Percentiles rank a stretch among this genome's conserved stretches.
These are phyloP conservation scores for Colletotrichum sp. DNA, from an alignment of 2,329 filamentous ascomycete genomes.

Conservation along the genomic window DNA sequence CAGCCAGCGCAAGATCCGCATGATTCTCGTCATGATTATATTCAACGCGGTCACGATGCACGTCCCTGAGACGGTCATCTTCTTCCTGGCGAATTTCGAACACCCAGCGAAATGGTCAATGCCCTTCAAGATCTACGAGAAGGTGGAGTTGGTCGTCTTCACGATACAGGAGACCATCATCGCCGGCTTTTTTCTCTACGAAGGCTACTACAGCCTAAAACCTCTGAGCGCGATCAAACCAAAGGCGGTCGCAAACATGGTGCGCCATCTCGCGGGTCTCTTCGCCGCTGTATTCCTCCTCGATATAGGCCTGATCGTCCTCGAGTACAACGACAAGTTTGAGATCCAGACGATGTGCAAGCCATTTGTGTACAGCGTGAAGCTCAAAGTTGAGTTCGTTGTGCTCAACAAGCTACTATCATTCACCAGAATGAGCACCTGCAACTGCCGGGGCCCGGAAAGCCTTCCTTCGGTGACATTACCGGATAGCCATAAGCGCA, in stretches of 20 bases:
- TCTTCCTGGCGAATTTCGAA: slow-evolving; percentile 53
- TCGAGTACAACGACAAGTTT: slow-evolving; percentile 25
- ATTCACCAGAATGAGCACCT: slow-evolving; percentile 15
- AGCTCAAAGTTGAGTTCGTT: slow-evolving; percentile 41
- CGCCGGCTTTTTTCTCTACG: slow-evolving; percentile 57
- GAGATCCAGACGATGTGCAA: slow-evolving; percentile 26
- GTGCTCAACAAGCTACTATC: slow-evolving; percentile 35
- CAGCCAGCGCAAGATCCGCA: slow-evolving; percentile 50
- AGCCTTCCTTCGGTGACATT: not conserved
- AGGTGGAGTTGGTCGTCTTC: slow-evolving; percentile 61
- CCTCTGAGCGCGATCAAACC: slow-evolving; percentile 4
- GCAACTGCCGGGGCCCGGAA: slow-evolving; percentile 9
- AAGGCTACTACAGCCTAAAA: slow-evolving; percentile 49
- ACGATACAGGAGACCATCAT: slow-evolving; percentile 61
- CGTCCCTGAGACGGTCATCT: slow-evolving; percentile 57
- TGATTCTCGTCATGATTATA: slow-evolving; percentile 63
- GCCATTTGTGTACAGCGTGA: slow-evolving; percentile 35
- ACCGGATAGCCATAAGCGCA: not conserved
- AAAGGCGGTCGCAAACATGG: slow-evolving; percentile 23
- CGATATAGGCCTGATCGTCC: slow-evolving; percentile 30
- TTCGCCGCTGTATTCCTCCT: slow-evolving; percentile 40
- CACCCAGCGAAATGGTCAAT: slow-evolving; percentile 35
- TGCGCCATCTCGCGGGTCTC: slow-evolving; percentile 41
- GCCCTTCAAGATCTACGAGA: slow-evolving; percentile 48
- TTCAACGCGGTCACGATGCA: slow-evolving; percentile 58